A percentile compares a stretch with the other conserved stretches of the same genome.
Conservation (phyloP, 768 basidiomycete genomes). For the Tylopilus rubrobrunneus region DNA sequence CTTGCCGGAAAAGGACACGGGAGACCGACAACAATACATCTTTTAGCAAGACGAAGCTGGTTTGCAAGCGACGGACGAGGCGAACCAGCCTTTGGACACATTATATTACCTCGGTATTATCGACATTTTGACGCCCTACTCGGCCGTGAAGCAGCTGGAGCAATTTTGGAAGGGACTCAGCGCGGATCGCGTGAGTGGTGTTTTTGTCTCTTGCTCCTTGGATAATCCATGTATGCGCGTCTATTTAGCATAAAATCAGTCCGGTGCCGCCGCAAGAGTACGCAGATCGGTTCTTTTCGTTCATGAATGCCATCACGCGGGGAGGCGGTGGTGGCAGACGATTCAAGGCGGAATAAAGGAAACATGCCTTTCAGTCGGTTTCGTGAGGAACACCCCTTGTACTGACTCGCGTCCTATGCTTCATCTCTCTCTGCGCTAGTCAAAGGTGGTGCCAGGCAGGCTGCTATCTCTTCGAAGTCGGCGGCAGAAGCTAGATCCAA, state of each 20-base stretch:
- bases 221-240: constrained; percentile 2
- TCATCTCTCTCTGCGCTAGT: constrained; percentile 8
- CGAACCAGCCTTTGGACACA: constrained; percentile 64
- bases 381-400: not conserved
- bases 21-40: constrained; percentile 62
- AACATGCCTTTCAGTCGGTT: not conserved
- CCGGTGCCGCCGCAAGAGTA: constrained; percentile 89
- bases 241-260: constrained; percentile 82
- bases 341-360: constrained; percentile 42
- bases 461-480: constrained; percentile 7
- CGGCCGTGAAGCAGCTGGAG: constrained; percentile 71
- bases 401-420: not conserved
- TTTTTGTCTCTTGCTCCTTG: not conserved
- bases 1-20: constrained; percentile 61
- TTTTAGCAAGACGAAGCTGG: constrained; percentile 99
- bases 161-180: constrained; percentile 89
- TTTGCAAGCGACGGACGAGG: constrained; percentile 83
- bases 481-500: constrained; percentile 16
- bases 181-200: constrained; percentile 73
- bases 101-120: constrained; percentile 96
- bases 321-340: constrained; percentile 64
- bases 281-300: constrained; percentile 80
- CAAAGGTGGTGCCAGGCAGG: constrained; percentile 8
- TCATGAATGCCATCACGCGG: constrained; percentile 83
- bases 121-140: constrained; percentile 94